Percentiles rank a stretch among this genome's conserved stretches.
phyloP scores from a whole-genome alignment of 2,329 filamentous ascomycete genomes.

The Stagonosporopsis rhizophila region DNA sequence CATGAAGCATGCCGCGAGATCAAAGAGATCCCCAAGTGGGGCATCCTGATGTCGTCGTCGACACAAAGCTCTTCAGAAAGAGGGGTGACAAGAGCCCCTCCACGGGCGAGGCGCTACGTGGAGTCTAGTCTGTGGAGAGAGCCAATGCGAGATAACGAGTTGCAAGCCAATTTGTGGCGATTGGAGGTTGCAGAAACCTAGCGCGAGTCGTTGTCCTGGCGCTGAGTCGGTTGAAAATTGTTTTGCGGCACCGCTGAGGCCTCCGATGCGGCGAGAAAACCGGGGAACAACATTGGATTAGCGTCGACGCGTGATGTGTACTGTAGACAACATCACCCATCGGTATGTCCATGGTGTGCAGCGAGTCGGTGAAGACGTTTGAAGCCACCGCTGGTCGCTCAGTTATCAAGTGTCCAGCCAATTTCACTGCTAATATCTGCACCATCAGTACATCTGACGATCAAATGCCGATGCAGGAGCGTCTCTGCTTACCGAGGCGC shows the following conservation, averaged over 20 bases:
- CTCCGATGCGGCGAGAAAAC: slow-evolving; percentile 27
- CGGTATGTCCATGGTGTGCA: background rate
- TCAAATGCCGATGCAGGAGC: background rate
- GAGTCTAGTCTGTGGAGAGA: slow-evolving; percentile 23
- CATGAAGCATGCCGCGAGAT: slow-evolving; percentile 26
- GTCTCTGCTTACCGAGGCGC: slow-evolving; percentile 4
- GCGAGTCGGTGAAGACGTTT: background rate
- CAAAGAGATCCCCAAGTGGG: slow-evolving; percentile 27
- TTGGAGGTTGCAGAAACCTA: slow-evolving; percentile 25
- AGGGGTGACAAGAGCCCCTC: slow-evolving; percentile 33
- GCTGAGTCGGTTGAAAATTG: slow-evolving; percentile 21
- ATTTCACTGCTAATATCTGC: background rate
- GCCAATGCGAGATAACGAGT: slow-evolving; percentile 35
- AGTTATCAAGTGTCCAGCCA: background rate
- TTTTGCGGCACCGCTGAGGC: slow-evolving; percentile 17
- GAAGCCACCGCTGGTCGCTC: background rate
- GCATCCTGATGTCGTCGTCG: slow-evolving; percentile 24
- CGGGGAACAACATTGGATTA: slow-evolving; percentile 28
- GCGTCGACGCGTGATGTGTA: slow-evolving; percentile 25
- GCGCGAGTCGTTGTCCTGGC: slow-evolving; percentile 23
- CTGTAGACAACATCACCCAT: background rate
- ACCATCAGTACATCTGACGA: background rate
- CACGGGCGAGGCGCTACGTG: slow-evolving; percentile 20
- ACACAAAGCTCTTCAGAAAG: slow-evolving; percentile 23
- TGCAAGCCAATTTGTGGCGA: slow-evolving; percentile 24